Evolutionary conservation across 345 rosid genomes (phyloP).

Genomic region (Salix exigua): DNA sequence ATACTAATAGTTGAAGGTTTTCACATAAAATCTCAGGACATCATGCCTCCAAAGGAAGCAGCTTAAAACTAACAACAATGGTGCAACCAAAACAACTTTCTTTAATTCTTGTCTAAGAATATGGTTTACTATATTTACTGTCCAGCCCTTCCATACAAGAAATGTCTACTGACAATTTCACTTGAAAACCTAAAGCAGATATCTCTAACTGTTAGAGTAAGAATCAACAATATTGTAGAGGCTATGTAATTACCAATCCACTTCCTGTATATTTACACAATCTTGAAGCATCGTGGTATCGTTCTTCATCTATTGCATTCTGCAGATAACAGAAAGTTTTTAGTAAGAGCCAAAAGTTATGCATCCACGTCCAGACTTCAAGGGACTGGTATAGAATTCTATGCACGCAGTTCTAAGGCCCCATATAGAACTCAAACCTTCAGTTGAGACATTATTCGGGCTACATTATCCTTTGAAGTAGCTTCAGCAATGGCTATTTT

Average conservation of each 20-base stretch:
- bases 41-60: neutral
- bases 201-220: neutral
- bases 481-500: constrained; percentile 70
- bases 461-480: constrained; percentile 59
- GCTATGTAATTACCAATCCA: constrained; percentile 63
- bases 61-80: neutral
- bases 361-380: neutral
- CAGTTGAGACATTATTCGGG: constrained; percentile 73
- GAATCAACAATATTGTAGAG: neutral
- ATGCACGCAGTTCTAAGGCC: neutral
- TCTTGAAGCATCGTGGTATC: constrained; percentile 82
- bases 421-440: constrained; percentile 42
- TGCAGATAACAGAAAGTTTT: constrained; percentile 29
- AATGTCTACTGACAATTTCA: neutral
- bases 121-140: neutral
- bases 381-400: neutral
- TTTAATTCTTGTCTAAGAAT: neutral
- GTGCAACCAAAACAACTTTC: neutral
- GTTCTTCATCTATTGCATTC: constrained; percentile 74
- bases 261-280: constrained; percentile 70
- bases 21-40: neutral
- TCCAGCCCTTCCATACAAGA: neutral
- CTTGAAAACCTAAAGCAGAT: neutral
- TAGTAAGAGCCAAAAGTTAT: constrained; percentile 12
- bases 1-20: neutral